Evolutionary conservation across 2,329 filamentous ascomycete species (phyloP), one percentile per base, ranked within the genome.

Genomic region (Ophiostoma populinum): DNA sequence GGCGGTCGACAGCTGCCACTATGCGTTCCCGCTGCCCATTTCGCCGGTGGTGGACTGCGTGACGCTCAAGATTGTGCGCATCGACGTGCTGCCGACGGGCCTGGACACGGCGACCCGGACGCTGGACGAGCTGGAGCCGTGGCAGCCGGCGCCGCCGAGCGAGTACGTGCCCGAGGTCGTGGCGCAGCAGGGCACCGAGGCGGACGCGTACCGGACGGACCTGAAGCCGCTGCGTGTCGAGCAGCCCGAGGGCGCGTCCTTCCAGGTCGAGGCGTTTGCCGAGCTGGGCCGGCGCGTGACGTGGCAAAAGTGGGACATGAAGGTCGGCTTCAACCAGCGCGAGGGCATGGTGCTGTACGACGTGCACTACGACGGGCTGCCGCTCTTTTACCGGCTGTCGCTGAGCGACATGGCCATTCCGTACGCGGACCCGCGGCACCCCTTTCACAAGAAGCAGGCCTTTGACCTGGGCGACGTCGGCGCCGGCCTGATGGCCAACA

Each of bases 381-480:
- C 66, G 27, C 57, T 82, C 19, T 62, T 81, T 46, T 76, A 80
- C 54, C 65, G 77, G 2, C 52, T 82, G 20, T 70, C 67, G 42
- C 63, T 79, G 38, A 72, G 69, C 43, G 78, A 83, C 50, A 77
- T 82, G 68, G 69, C 69, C 2, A 72, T 80, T 0, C 43, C 43
- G 6, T 82, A 80, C 43, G 73, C 59, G 3, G 75, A 80, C 46
- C 71, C 71, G 1, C 65, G 76, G 2, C 56, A 63, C 2, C 75
- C 75, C 0, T 80, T 70, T 48, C 72, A 77, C 38, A 63, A 74
- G 28, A 81, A 82, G 49, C 71, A 76, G 40, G 76, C 77, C 1
- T 81, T 82, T 46, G 76, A 81, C 45, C 70, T 81, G 40, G 77
- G 77, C 9, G 75, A 81, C 39, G 72, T 65, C 12, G 76, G 76